These are phyloP conservation scores for Pisolithus orientalis DNA, from an alignment of 768 basidiomycete species.

Conservation along the genomic window DNA sequence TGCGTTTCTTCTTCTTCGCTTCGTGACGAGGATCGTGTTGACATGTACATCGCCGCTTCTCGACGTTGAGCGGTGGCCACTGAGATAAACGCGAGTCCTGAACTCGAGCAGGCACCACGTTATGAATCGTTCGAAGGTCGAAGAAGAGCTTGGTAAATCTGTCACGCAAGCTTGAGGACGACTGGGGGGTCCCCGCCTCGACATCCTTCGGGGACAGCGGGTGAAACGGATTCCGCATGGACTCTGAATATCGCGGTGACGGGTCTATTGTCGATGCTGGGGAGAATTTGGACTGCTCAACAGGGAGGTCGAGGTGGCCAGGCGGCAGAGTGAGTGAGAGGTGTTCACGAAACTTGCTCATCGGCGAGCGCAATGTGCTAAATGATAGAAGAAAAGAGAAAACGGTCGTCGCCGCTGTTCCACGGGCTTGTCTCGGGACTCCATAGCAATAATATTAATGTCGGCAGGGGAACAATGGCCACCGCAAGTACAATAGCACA, in stretches of 20 bases:
- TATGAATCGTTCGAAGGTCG: constrained; percentile 27
- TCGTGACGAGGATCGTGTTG: constrained; percentile 16
- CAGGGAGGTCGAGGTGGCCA: constrained; percentile 7
- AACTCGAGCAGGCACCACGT: constrained; percentile 16
- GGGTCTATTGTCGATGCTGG: constrained; percentile 33
- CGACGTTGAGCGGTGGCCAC: constrained; percentile 37
- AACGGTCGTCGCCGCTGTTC: neutral
- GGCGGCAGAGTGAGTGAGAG: constrained; percentile 16
- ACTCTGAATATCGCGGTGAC: constrained; percentile 23
- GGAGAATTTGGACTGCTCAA: constrained; percentile 37
- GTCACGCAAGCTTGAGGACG: constrained; percentile 22
- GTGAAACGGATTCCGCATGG: constrained; percentile 12
- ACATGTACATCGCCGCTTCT: constrained; percentile 27
- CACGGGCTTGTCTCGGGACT: too few species aligned
- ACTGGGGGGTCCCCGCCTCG: constrained; percentile 15
- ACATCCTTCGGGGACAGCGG: constrained; percentile 17
- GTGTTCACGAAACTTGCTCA: constrained; percentile 27
- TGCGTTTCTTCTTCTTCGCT: constrained; percentile 20
- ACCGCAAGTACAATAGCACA: constrained; percentile 2
- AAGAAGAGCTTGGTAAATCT: constrained; percentile 33
- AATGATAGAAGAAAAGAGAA: constrained; percentile 3
- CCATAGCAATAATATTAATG: neutral
- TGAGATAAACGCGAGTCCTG: constrained; percentile 17
- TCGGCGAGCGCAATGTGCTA: constrained; percentile 2
- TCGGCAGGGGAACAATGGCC: constrained; percentile 14